Evolutionary conservation across 148 eudicot species (phyloP).

Genomic region (Gaultheria prostrata): DNA sequence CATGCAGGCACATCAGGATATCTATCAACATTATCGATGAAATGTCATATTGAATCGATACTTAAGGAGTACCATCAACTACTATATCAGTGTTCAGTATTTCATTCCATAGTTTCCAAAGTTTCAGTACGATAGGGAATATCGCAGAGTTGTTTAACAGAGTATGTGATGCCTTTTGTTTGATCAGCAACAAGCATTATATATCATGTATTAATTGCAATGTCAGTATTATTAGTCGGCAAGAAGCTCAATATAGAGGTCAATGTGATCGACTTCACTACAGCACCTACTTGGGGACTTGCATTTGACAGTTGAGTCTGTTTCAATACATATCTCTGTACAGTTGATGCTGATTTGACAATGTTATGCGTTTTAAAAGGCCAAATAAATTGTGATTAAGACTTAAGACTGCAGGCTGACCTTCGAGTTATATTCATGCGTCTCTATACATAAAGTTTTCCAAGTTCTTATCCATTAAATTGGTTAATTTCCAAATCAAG

Average conservation of each 20-base stretch:
- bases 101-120: background rate
- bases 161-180: background rate
- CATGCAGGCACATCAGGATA: background rate
- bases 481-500: background rate
- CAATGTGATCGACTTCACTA: background rate
- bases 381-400: background rate
- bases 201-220: background rate
- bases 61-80: background rate
- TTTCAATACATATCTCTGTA: background rate
- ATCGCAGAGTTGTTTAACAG: no score
- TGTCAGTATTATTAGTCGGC: background rate
- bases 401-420: background rate
- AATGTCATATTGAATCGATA: background rate
- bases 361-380: background rate
- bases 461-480: background rate
- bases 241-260: background rate
- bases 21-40: background rate
- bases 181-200: constrained; percentile 4
- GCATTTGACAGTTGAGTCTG: background rate
- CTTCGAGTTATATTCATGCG: background rate
- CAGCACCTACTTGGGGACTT: background rate
- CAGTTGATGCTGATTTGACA: background rate
- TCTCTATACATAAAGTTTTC: background rate
- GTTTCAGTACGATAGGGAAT: no score
- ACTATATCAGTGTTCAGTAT: background rate